A percentile compares a stretch with the other conserved stretches of the same genome.
Conservation (phyloP, 2,329 filamentous ascomycete genomes). For the Dendryphion nanum region DNA sequence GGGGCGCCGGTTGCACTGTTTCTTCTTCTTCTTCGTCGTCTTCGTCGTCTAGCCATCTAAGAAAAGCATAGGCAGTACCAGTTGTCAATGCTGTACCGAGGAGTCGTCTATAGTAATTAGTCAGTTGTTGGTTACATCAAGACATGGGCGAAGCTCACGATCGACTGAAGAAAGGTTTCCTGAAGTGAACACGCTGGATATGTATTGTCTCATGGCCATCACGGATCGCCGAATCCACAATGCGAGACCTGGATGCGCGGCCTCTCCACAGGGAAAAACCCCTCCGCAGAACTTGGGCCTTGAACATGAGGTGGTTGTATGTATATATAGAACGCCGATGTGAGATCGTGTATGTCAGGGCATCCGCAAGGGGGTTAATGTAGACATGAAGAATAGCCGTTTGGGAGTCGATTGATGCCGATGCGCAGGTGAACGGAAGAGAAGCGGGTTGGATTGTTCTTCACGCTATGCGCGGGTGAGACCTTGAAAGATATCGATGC, state of each 20-base stretch:
- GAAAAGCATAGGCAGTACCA: conserved; percentile 17
- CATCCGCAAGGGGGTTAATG: no score
- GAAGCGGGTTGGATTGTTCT: no score
- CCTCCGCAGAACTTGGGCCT: conserved; percentile 36
- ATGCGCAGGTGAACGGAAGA: no score
- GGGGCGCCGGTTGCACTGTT: no score
- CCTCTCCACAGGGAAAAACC: conserved; percentile 36
- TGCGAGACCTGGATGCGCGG: conserved; percentile 17
- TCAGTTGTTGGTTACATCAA: conserved; percentile 5
- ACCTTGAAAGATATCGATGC: no score
- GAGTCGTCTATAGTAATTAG: conserved; percentile 19
- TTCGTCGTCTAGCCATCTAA: conserved; percentile 21
- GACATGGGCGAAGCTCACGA: conserved; percentile 23
- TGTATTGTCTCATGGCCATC: conserved; percentile 29
- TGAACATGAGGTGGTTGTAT: conserved; percentile 32
- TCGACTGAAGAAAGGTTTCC: conserved; percentile 34
- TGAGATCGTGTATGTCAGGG: no score
- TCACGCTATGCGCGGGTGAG: no score
- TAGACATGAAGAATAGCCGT: no score
- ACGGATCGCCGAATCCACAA: conserved; percentile 25
- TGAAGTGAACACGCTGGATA: conserved; percentile 43
- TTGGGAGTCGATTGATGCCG: no score
- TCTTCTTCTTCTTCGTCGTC: conserved; percentile 29
- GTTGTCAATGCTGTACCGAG: conserved; percentile 19
- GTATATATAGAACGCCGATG: no score